phyloP scores from a whole-genome alignment of 2,329 filamentous ascomycete genomes.

The Fusarium sp. region DNA sequence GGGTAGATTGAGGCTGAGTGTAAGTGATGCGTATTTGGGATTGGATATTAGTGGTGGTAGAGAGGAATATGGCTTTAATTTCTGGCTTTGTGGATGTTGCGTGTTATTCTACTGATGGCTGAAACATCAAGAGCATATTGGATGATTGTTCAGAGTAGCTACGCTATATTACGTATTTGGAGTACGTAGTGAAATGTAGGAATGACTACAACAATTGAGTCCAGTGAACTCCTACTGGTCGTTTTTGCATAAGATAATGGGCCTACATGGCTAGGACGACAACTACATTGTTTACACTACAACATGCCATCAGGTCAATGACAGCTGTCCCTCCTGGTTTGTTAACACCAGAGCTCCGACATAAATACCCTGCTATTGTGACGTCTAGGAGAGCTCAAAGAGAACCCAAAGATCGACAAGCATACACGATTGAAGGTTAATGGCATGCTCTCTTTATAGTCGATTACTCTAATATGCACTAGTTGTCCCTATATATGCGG shows the following conservation, averaged over 20 bases:
- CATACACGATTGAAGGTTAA: background rate
- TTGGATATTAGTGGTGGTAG: background rate
- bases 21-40: background rate
- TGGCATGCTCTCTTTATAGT: background rate
- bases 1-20: background rate
- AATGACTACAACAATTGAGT: background rate
- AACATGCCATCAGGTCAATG: background rate
- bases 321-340: background rate
- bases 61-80: too few species aligned
- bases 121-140: background rate
- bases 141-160: background rate
- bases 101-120: background rate
- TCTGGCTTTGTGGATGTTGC: background rate
- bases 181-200: background rate
- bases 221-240: background rate
- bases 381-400: background rate
- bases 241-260: background rate
- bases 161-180: background rate
- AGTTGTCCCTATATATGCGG: background rate
- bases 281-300: background rate
- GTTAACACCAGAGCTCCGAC: background rate
- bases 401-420: too few species aligned
- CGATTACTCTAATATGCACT: background rate
- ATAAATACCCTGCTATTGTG: background rate
- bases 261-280: background rate